Base-by-base conservation (phyloP, 2,329 filamentous ascomycete genomes). In the Claviceps sp. region DNA sequence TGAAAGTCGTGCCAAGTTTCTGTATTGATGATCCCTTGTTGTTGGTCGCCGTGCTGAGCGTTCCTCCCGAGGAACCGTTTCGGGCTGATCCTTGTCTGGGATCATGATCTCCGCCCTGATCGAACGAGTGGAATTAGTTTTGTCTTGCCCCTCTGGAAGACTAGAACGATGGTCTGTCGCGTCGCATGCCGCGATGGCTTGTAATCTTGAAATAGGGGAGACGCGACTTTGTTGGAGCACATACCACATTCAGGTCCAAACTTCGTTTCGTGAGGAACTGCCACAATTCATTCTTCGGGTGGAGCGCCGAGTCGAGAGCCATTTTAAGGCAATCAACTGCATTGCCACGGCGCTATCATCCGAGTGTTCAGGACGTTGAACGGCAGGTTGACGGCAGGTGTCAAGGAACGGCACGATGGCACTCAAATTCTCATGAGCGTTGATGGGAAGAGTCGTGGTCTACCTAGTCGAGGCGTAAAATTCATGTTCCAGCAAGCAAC, bases 1-100 rank as follows among this genome's bases (percentile, higher is more conserved):
- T 61, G 44, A 82, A 73, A 19, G 78, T 81, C 57, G 70, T 71
- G 40, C 74, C 66, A 5, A 70, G 62, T 44, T 68, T 68, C 37
- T 62, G 55, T 7, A 66, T 55, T 10, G 68, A 70, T 0, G 67
- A 61, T 10, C 63, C 63, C 47, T 70, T 69, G 53, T 59, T 65
- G 43, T 53, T 58, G 17, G 61, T 59, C 16, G 59, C 48, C 26
- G 62, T 61, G 48, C 65, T 70, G 24, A 70, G 50, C 11, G 68
- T 70, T 51, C 68, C 68, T 13, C 61, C 62, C 1, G 56, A 55
- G 4, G 66, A 63, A 43, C 64, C 66, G 45, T 68, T 59, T 47
- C 67, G 64, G 40, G 58, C 59, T 30, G 68, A 64, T 44, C 68
- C 68, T 40, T 65, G 58, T 19, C 68, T 62, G 19, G 65, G 62